phyloP scores from a whole-genome alignment of 1,284 basidiomycete species.

The Ganoderma meredithae region DNA sequence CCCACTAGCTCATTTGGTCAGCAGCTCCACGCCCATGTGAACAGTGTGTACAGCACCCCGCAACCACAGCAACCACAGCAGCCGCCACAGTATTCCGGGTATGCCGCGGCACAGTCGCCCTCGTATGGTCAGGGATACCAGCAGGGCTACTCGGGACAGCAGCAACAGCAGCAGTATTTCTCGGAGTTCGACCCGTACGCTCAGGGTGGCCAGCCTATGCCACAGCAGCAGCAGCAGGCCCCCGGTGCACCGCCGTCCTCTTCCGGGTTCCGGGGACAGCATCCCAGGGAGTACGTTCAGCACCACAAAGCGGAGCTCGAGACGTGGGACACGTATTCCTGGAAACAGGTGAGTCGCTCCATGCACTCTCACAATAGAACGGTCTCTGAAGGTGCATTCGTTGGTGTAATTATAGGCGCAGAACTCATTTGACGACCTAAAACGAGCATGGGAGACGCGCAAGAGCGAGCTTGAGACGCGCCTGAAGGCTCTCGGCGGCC shows the following conservation, averaged over 20 bases:
- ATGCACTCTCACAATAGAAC: background rate
- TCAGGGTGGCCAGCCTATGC: conserved; percentile 12
- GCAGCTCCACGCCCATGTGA: conserved; percentile 43
- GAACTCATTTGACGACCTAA: conserved; percentile 45
- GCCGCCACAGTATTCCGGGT: conserved; percentile 33
- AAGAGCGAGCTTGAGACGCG: conserved; percentile 43
- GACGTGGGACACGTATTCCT: conserved; percentile 46
- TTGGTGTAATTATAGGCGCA: conserved; percentile 34
- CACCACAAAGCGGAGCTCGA: conserved; percentile 48
- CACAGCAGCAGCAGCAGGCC: conserved; percentile 7
- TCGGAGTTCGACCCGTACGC: conserved; percentile 47
- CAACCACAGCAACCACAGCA: conserved; percentile 36
- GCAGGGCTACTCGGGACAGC: conserved; percentile 34
- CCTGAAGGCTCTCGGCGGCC: conserved; percentile 39
- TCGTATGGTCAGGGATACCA: conserved; percentile 37
- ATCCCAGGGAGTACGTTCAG: conserved; percentile 47
- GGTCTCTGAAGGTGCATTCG: background rate
- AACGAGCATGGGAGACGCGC: conserved; percentile 43
- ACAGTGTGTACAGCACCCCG: conserved; percentile 23
- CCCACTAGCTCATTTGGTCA: conserved; percentile 45
- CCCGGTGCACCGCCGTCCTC: conserved; percentile 13
- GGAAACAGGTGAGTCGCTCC: conserved; percentile 43
- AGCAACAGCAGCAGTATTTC: conserved; percentile 40
- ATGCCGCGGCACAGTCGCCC: conserved; percentile 31
- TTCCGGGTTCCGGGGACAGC: conserved; percentile 24